Percentiles rank a stretch among this genome's conserved stretches.
phyloP scores from a whole-genome alignment of 345 rosid genomes.

The Anastatica hierochuntica region DNA sequence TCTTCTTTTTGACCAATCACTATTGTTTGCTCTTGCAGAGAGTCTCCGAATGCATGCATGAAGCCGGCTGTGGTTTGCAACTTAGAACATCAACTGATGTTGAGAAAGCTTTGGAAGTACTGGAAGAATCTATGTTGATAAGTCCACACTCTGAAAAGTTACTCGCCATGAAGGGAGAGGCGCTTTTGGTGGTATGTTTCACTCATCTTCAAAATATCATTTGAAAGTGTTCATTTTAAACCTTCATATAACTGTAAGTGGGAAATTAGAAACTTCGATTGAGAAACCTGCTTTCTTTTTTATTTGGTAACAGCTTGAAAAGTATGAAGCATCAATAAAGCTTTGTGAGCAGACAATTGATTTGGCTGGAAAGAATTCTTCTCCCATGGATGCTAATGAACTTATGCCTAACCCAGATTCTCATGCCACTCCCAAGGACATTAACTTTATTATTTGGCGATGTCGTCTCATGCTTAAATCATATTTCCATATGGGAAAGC shows the following conservation, averaged over 20 bases:
- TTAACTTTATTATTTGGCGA: conserved; percentile 56
- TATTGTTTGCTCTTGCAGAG: conserved; percentile 44
- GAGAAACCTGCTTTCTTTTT: neutral
- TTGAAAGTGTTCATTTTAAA: neutral
- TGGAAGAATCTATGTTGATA: conserved; percentile 57
- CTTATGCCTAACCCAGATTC: conserved; percentile 28
- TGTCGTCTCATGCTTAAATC: conserved; percentile 56
- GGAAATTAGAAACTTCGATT: neutral
- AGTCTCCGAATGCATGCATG: conserved; percentile 57
- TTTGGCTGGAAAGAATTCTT: conserved; percentile 62
- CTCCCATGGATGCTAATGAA: conserved; percentile 16
- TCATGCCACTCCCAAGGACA: conserved; percentile 32
- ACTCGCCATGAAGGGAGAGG: conserved; percentile 75
- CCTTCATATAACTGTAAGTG: neutral
- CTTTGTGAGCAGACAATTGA: conserved; percentile 71
- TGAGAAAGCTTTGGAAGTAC: conserved; percentile 50
- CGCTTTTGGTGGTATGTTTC: conserved; percentile 55
- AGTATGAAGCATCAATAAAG: conserved; percentile 75
- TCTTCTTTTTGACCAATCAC: neutral
- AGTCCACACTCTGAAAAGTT: conserved; percentile 67
- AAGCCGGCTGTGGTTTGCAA: conserved; percentile 39
- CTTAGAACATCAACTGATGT: conserved; percentile 37
- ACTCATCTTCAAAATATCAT: conserved; percentile 3
- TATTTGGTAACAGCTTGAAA: conserved; percentile 57
- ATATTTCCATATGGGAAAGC: conserved; percentile 72